These are phyloP conservation scores for Colletotrichum higginsianum DNA, from an alignment of 2,329 filamentous ascomycete genomes.

Conservation along the genomic window DNA sequence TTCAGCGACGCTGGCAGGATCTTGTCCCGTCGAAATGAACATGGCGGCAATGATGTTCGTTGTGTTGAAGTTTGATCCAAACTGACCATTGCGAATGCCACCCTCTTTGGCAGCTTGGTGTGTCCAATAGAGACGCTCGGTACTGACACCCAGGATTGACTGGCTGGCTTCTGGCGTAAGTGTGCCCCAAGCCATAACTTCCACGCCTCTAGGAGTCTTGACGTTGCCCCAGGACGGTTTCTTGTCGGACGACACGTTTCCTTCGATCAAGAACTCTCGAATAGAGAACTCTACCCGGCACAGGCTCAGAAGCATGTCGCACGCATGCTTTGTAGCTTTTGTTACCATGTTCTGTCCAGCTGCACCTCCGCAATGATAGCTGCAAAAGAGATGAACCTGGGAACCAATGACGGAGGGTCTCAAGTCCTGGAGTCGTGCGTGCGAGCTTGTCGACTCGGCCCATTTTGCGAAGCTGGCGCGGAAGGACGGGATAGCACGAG, in stretches of 20 bases:
- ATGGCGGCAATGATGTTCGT: conserved; percentile 30
- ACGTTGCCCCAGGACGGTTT: conserved; percentile 28
- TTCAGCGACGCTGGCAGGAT: conserved; percentile 24
- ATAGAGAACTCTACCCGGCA: conserved; percentile 6
- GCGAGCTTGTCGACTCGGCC: conserved; percentile 21
- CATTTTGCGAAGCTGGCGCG: background rate
- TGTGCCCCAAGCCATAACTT: conserved; percentile 30
- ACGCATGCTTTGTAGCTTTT: conserved; percentile 22
- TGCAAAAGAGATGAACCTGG: conserved; percentile 22
- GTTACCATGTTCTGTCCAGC: conserved; percentile 32
- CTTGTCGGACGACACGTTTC: conserved; percentile 20
- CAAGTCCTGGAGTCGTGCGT: conserved; percentile 14
- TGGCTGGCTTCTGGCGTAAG: conserved; percentile 11
- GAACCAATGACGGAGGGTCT: conserved; percentile 20
- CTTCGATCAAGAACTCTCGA: conserved; percentile 26
- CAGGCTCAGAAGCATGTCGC: conserved; percentile 7
- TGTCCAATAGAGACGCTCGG: conserved; percentile 6
- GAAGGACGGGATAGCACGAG: conserved; percentile 14
- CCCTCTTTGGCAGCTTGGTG: conserved; percentile 13
- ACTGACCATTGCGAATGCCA: conserved; percentile 27
- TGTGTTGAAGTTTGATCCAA: conserved; percentile 28
- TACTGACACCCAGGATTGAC: conserved; percentile 5
- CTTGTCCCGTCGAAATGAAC: conserved; percentile 26
- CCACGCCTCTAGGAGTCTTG: conserved; percentile 17
- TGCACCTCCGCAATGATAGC: conserved; percentile 17